Base-by-base conservation (phyloP, 495 filamentous ascomycete species). In the Penicillium cataractarum region DNA sequence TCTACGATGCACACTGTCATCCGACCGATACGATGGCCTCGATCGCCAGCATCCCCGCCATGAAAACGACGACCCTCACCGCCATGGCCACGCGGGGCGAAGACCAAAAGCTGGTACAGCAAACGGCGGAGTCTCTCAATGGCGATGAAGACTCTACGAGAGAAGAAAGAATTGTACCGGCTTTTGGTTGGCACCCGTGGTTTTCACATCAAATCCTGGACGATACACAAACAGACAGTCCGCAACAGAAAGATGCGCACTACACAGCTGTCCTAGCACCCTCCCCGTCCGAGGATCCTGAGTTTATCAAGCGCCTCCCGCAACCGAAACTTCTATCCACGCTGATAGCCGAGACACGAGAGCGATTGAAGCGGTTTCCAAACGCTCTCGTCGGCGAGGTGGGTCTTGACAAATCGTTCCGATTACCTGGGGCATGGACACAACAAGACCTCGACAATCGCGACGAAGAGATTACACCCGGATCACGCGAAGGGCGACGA, bases 161-260 rank as follows among this genome's bases (percentile, higher is more conserved):
- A 42, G 21, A 55, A 32, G 63, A 66, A 12, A 70, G 64, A 17
- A 69, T 97, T 13, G 62, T 97, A 1, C 94, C 95, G 0, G 88
- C 87, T 31, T 99, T 97, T 77, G 95, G 95, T n/a, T 97, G 94
- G 92, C 95, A 99, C 74, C 96, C 96, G 1, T 99, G 95, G 95
- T 99, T 98, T 75, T 95, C 94, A 1, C 83, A 99, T 71, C 90
- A 96, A 63, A 84, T 97, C 58, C 86, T 86, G 64, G 87, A 93
- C 67, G 89, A 92, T 74, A 82, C 52, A 6, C 26, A 58, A 27
- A 0, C 59, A 46, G 31, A 8, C 13, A 56, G 15, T 55, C 46
- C 37, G 31, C 27, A 68, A 72, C n/a, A 68, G 65, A 63, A 93
- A 77, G 73, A 80, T 59, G 72, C 74, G 1, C 93, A 98, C 70